Evolutionary conservation across 1,284 basidiomycete genomes (phyloP).

Genomic region (Tilletia walkeri): DNA sequence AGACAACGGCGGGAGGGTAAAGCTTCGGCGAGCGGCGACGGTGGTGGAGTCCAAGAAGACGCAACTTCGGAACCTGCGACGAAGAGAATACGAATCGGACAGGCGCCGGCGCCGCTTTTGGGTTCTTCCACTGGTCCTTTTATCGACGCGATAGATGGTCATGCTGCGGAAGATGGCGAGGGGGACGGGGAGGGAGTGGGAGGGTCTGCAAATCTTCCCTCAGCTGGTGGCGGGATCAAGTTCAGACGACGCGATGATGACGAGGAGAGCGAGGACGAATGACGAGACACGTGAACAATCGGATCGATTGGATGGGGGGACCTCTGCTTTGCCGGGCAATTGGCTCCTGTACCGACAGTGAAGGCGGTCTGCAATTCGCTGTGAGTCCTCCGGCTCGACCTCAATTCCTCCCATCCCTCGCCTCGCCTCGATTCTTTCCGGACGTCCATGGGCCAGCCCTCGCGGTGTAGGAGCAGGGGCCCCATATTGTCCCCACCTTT

Average conservation of each 20-base stretch:
- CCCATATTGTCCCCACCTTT: too few relatives aligned
- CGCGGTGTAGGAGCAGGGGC: too few relatives aligned
- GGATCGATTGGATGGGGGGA: neutral
- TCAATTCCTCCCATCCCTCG: too few relatives aligned
- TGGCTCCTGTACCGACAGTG: too few relatives aligned
- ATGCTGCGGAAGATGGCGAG: neutral
- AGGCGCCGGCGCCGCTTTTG: neutral
- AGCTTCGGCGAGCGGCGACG: neutral
- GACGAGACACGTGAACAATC: neutral
- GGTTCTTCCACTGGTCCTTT: too few relatives aligned
- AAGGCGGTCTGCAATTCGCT: too few relatives aligned
- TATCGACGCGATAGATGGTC: neutral
- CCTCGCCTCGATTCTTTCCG: too few relatives aligned
- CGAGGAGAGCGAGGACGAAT: neutral
- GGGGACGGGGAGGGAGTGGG: neutral
- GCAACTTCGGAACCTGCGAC: neutral
- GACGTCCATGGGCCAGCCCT: too few relatives aligned
- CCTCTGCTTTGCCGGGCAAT: too few relatives aligned
- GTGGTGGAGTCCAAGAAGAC: neutral
- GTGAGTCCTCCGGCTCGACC: too few relatives aligned
- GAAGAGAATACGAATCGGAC: constrained; percentile 17
- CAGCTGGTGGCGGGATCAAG: neutral
- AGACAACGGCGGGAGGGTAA: neutral
- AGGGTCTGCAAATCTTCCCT: too few relatives aligned
- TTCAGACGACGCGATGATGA: constrained; percentile 5